Conservation (phyloP, 148 eudicot species). For the Pouteria glomerata region DNA sequence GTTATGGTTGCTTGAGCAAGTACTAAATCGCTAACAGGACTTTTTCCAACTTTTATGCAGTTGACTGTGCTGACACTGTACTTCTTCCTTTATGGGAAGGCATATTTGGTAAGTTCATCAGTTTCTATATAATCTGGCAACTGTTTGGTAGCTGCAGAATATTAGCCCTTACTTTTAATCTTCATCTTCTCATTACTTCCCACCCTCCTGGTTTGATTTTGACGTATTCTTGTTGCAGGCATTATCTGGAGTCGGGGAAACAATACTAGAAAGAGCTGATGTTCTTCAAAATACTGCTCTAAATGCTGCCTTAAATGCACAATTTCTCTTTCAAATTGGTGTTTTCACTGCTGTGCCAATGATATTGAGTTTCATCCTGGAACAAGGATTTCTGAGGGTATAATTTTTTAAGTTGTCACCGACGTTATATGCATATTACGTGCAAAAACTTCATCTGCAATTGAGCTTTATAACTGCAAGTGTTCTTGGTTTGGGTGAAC, state of each 20-base stretch:
- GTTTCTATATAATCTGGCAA: neutral
- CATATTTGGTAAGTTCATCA: constrained; percentile 73
- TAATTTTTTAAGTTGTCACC: constrained; percentile 11
- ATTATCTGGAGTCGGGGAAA: constrained; percentile 88
- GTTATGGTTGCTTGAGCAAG: neutral
- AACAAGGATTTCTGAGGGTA: constrained; percentile 89
- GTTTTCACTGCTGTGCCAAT: constrained; percentile 95
- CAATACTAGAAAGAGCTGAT: constrained; percentile 50
- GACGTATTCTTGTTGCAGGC: constrained; percentile 48
- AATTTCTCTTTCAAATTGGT: constrained; percentile 96
- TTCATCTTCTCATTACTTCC: neutral
- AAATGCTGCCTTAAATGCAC: constrained; percentile 84
- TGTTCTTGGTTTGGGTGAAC: neutral
- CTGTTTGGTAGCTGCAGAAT: neutral
- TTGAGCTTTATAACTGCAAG: neutral
- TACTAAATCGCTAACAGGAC: constrained; percentile 6
- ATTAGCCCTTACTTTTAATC: neutral
- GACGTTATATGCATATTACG: neutral
- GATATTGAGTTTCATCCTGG: constrained; percentile 89
- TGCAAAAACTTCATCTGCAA: neutral
- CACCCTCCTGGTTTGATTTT: no score
- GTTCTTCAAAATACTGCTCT: constrained; percentile 65
- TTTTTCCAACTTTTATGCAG: constrained; percentile 44
- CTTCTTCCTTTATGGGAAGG: constrained; percentile 86
- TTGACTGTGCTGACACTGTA: constrained; percentile 94